Conservation (phyloP, 805 yeast genomes). For the Metschnikowia proteae region DNA sequence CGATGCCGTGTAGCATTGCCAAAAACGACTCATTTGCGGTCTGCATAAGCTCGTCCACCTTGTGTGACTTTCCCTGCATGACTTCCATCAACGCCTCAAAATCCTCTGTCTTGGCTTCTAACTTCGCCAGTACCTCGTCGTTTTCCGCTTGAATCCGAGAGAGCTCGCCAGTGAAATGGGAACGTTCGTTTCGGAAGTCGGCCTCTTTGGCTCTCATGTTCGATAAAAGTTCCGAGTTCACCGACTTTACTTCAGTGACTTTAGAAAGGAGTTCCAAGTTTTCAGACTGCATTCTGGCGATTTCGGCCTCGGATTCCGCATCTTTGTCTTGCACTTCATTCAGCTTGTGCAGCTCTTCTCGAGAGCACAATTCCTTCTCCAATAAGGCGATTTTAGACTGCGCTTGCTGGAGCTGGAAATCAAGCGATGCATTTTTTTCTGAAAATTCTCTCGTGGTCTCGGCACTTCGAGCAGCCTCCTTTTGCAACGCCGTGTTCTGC, state of each 20-base stretch:
- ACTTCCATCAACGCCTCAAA: conserved; percentile 43
- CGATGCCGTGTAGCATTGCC: conserved; percentile 19
- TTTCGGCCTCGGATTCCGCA: no score
- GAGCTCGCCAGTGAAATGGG: conserved; percentile 50
- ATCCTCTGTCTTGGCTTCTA: conserved; percentile 46
- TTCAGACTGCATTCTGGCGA: not conserved
- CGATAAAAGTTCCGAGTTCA: conserved; percentile 63
- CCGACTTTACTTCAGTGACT: conserved; percentile 21
- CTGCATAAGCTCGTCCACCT: conserved; percentile 18
- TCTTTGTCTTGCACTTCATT: no score
- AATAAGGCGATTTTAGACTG: no score
- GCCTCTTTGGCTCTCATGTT: conserved; percentile 64
- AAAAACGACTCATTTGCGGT: not conserved
- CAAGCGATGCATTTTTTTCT: not conserved
- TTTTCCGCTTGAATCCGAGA: conserved; percentile 48
- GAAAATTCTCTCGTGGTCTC: not conserved
- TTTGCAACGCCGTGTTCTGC: not conserved
- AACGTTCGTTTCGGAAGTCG: conserved; percentile 55
- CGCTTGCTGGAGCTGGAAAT: not conserved
- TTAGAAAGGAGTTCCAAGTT: conserved; percentile 14
- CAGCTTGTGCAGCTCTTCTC: no score
- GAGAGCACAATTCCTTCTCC: no score
- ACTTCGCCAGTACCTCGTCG: conserved; percentile 36
- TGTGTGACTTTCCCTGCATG: conserved; percentile 25
- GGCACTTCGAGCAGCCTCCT: not conserved